Evolutionary conservation across 1,284 basidiomycete species (phyloP), one percentile per base, ranked within the genome.

Genomic region (Pseudozyma sp.): DNA sequence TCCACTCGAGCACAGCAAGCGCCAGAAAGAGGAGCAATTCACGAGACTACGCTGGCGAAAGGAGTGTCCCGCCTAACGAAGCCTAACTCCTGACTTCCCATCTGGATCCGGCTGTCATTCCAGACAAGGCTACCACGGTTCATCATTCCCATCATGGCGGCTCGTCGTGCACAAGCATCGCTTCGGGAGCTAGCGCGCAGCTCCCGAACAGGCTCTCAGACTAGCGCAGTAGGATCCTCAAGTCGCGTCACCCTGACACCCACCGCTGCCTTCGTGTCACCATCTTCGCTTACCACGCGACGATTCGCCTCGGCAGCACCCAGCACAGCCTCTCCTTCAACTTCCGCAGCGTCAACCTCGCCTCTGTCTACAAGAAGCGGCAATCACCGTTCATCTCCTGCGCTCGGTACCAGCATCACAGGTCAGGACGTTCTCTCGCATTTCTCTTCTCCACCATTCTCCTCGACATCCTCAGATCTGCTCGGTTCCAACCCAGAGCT

Each of bases 401-500:
- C 71, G 7, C 57, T 75, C 8, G 72, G 72, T 19, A 51, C 46
- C 37, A 45, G 57, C 13, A 40, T 70, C 24, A 64, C 72, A 0
- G 64, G 68, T 31, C 49, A 70, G 10, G n/a, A 35, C 4, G 75
- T 80, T 8, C 60, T 80, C 24, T 46, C 70, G 13, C 68, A 72
- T 43, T 50, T 80, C 13, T 61, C 69, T 13, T 56, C 65, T 16
- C 33, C 54, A 13, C 62, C 47, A 43, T 79, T 70, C 53, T 61
- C 73, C 14, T 48, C 53, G 13, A 50, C 68, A 37, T 58, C 58
- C 11, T 55, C 61, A 34, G 60, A 70, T 47, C 64, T 80, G 7
- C 45, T 80, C n/a, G 78, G 71, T 16, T 43, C 49, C 14, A 71
- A 80, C 30, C 68, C 66, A 29, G 66, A 60, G 14, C 59, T 83